Conservation (phyloP, 148 eudicot species). For the Nyssa sinensis region DNA sequence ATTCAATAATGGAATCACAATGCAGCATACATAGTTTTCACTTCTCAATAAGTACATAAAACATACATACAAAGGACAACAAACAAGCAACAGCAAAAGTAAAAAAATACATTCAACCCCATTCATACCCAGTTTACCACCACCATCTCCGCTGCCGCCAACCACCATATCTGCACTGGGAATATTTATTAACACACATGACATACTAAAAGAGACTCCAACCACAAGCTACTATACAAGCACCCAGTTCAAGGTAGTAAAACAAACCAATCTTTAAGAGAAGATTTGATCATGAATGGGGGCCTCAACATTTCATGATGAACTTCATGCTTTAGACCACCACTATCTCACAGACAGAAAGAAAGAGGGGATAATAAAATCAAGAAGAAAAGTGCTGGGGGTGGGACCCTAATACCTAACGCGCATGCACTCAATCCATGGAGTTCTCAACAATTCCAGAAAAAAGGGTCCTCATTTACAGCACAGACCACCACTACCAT, state of each 20-base stretch:
- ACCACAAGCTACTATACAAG: background rate
- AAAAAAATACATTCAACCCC: background rate
- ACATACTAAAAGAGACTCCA: background rate
- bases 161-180: background rate
- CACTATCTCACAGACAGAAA: background rate
- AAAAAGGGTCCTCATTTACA: constrained; percentile 31
- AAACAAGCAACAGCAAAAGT: background rate
- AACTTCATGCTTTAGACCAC: background rate
- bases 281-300: constrained; percentile 16
- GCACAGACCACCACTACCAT: constrained; percentile 30
- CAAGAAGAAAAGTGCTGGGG: constrained; percentile 15
- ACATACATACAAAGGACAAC: background rate
- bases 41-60: background rate
- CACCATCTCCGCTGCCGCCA: too few relatives aligned
- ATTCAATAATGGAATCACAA: background rate
- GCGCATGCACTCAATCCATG: constrained; percentile 55
- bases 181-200: background rate
- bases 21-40: background rate
- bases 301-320: background rate
- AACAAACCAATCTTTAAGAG: constrained; percentile 10
- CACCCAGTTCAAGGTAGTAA: background rate
- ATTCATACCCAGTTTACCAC: background rate
- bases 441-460: constrained; percentile 16
- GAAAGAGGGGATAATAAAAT: too few relatives aligned
- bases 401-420: constrained; percentile 55